Conservation (phyloP, 2,329 filamentous ascomycete species). For the Calonectria pteridis region DNA sequence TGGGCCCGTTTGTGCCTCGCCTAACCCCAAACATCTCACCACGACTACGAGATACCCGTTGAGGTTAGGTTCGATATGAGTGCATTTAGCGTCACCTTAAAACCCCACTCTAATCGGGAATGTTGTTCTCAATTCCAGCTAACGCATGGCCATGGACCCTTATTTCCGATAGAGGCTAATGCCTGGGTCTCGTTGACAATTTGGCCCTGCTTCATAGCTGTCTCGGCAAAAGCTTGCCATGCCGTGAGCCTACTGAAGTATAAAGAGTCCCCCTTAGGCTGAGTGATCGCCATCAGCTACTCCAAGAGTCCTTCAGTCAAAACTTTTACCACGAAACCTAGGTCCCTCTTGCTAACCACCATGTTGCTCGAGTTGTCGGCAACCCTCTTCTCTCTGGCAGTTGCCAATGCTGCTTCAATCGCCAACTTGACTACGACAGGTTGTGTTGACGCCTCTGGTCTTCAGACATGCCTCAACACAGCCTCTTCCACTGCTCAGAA, state of each 20-base stretch:
- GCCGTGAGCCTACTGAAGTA: background rate
- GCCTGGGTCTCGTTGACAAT: background rate
- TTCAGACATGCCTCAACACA: conserved; percentile 34
- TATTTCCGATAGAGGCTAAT: conserved; percentile 12
- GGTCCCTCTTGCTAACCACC: background rate
- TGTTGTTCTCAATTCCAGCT: background rate
- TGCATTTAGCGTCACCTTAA: background rate
- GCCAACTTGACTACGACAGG: conserved; percentile 23
- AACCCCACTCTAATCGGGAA: conserved; percentile 11
- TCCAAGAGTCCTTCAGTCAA: background rate
- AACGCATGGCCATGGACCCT: background rate
- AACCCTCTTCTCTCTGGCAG: background rate
- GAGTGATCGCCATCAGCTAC: too few relatives aligned
- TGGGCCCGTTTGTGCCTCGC: background rate
- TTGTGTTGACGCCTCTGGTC: conserved; percentile 37
- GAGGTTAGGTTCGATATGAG: background rate
- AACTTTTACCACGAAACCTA: background rate
- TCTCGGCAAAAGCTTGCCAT: conserved; percentile 18
- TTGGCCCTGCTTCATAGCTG: background rate
- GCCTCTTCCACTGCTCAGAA: conserved; percentile 18
- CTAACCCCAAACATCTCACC: background rate
- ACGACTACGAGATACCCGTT: background rate
- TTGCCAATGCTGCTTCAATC: conserved; percentile 10
- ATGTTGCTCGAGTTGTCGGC: conserved; percentile 8
- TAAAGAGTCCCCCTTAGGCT: background rate